Base-by-base conservation (phyloP, 768 basidiomycete genomes). In the Tricholoma terreum region DNA sequence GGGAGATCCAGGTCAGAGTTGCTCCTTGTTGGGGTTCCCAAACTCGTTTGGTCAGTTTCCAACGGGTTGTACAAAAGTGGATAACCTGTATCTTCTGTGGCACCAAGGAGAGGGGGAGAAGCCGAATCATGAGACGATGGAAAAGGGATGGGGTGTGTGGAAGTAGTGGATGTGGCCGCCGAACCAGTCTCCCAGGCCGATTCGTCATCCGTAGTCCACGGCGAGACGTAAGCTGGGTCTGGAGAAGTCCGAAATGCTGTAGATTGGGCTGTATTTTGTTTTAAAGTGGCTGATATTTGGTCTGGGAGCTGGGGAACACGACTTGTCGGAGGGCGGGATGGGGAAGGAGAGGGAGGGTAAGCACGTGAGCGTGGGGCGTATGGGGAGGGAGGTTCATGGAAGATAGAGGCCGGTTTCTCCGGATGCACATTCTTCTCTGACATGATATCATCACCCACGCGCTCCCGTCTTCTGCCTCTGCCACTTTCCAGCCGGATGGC, bases 131-230 rank as follows among this genome's bases (percentile, higher is more conserved):
- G 59, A 63, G 48, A 58, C 43, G 63, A 61, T 31, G 52, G 54
- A 48, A 67, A 30, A 30, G 46, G 46, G 70, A 76, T 24, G 68
- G 73, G 72, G 14, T 68, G 73, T 14, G 82, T 82, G 10, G 83
- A 83, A 14, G 87, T 86, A 8, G 81, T 75, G 8, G 84, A 80
- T 3, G 86, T 87, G 1, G 81, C 79, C 12, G 74, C 76, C 15
- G 89, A 90, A 31, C 82, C 84, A 2, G 86, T 83, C 59, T 90
- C 89, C 86, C 87, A 90, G 35, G 80, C 80, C 6, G 85, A 89
- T 56, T 90, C 88, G 61, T 89, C 89, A 56, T 90, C 89, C 2
- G 86, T 88, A 14, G 86, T 83, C 84, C 85, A 90, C 1, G 87
- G 81, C 0, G 87, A 88, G 56, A 75, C 65, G 1, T 65, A 58